Evolutionary conservation across 129 eudicot species (phyloP).

Genomic region (Lactuca saligna): DNA sequence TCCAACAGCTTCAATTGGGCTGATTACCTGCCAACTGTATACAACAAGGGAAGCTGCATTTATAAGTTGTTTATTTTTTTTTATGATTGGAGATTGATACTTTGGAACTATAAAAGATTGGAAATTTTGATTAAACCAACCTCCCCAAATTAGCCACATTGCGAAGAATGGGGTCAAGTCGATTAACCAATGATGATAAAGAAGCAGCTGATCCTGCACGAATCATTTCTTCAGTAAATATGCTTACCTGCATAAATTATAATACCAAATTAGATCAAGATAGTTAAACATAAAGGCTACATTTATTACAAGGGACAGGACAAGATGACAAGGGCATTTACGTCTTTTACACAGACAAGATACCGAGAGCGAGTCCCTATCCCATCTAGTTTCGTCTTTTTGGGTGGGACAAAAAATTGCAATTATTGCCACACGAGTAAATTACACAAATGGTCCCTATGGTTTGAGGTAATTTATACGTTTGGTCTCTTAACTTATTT

Average conservation of each 20-base stretch:
- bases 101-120: background rate
- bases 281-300: background rate
- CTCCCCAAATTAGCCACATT: conserved; percentile 50
- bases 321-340: background rate
- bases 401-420: no score
- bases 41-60: conserved; percentile 14
- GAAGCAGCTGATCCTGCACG: conserved; percentile 52
- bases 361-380: no score
- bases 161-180: conserved; percentile 56
- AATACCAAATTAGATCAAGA: conserved; percentile 8
- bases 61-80: background rate
- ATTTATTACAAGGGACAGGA: no score
- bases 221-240: conserved; percentile 51
- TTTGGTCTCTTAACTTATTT: no score
- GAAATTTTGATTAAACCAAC: conserved; percentile 15
- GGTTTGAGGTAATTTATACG: no score
- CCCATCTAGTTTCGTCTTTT: no score
- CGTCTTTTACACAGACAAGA: background rate
- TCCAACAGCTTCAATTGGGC: conserved; percentile 53
- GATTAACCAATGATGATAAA: conserved; percentile 49
- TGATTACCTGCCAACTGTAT: conserved; percentile 59
- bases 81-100: background rate
- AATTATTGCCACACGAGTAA: no score
- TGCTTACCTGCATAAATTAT: conserved; percentile 38
- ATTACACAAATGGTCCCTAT: no score